Evolutionary conservation across 768 basidiomycete species (phyloP).

Genomic region (Pulveroboletus sp.): DNA sequence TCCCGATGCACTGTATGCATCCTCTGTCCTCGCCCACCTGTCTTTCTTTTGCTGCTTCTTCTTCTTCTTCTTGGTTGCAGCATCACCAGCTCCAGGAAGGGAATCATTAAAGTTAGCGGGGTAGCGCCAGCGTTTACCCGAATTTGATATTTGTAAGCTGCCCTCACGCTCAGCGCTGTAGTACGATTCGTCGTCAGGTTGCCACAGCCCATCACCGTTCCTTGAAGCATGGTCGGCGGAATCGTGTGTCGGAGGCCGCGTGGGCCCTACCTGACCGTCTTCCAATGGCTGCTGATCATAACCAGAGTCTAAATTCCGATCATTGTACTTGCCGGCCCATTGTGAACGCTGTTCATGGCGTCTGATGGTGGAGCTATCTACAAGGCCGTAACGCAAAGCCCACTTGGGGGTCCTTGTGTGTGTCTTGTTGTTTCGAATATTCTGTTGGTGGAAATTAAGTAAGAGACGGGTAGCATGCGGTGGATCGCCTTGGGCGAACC

Average conservation of each 20-base stretch:
- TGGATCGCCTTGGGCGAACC: constrained; percentile 35
- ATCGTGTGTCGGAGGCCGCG: constrained; percentile 9
- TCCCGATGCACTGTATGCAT: constrained; percentile 56
- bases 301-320: constrained; percentile 66
- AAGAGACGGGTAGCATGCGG: not conserved
- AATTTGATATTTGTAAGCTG: constrained; percentile 34
- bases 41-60: constrained; percentile 76
- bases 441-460: constrained; percentile 42
- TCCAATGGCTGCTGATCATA: constrained; percentile 69
- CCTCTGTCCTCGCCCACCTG: constrained; percentile 82
- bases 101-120: constrained; percentile 78
- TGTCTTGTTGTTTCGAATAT: constrained; percentile 94
- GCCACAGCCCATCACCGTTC: constrained; percentile 60
- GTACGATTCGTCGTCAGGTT: constrained; percentile 68
- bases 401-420: constrained; percentile 92
- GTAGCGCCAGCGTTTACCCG: constrained; percentile 70
- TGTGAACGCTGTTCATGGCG: constrained; percentile 78
- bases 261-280: constrained; percentile 64
- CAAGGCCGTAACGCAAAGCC: constrained; percentile 86
- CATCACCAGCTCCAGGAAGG: constrained; percentile 38
- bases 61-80: constrained; percentile 48
- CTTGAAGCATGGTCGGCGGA: constrained; percentile 13
- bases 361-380: constrained; percentile 72
- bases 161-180: constrained; percentile 47
- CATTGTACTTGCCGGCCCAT: constrained; percentile 86